Evolutionary conservation across 1,284 basidiomycete genomes (phyloP).

Genomic region (Puccinia novopanici): DNA sequence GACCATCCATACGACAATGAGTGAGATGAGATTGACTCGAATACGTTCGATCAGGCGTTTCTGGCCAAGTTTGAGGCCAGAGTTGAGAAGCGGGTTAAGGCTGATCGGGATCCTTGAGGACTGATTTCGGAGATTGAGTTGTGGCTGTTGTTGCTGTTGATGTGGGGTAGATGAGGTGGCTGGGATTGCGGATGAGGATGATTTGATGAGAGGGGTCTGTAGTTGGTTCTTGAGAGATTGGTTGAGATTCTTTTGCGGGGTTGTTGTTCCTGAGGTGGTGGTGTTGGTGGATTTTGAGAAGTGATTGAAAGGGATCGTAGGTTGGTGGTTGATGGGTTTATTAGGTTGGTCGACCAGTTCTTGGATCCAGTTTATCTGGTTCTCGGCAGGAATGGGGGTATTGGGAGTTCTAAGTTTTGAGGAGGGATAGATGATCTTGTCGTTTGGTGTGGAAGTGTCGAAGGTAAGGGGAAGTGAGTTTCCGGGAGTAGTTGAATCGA

Average conservation of each 20-base stretch:
- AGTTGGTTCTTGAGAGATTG: background rate
- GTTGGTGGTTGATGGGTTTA: background rate
- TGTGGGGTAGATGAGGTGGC: background rate
- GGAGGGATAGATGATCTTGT: background rate
- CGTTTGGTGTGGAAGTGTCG: background rate
- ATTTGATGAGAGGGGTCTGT: background rate
- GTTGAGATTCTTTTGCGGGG: background rate
- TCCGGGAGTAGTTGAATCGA: background rate
- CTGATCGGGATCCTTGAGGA: constrained; percentile 18
- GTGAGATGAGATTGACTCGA: constrained; percentile 39
- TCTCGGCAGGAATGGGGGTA: background rate
- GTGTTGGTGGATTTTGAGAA: background rate
- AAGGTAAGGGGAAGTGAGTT: background rate
- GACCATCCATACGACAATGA: constrained; percentile 34
- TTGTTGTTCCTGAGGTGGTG: background rate
- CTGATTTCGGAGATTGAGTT: background rate
- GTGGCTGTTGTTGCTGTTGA: background rate
- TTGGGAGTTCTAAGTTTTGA: background rate
- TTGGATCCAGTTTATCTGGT: background rate
- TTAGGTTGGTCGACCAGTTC: background rate
- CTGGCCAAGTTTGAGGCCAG: constrained; percentile 26
- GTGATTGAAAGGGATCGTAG: background rate
- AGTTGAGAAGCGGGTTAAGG: constrained; percentile 23
- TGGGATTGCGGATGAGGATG: background rate
- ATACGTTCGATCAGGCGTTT: constrained; percentile 25